phyloP scores from a whole-genome alignment of 345 rosid genomes.

The Brassica juncea region DNA sequence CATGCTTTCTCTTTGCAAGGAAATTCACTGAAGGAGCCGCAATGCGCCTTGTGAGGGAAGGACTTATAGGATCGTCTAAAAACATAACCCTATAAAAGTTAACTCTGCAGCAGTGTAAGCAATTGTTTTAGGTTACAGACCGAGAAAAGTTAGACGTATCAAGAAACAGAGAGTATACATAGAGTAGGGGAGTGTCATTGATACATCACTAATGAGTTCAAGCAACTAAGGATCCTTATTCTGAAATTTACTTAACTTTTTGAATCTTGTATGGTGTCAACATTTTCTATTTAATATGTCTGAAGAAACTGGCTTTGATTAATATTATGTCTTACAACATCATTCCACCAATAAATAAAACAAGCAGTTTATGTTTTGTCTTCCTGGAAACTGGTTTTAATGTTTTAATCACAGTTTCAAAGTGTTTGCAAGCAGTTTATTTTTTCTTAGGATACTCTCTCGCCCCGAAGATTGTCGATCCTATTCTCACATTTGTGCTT shows the following conservation, averaged over 20 bases:
- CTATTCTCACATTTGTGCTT: slow-evolving; percentile 88
- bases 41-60: slow-evolving; percentile 75
- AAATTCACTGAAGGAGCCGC: slow-evolving; percentile 90
- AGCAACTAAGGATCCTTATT: no score
- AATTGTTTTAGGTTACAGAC: slow-evolving; percentile 3
- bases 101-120: slow-evolving; percentile 12
- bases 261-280: no score
- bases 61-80: slow-evolving; percentile 48
- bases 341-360: background rate
- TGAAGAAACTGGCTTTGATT: background rate
- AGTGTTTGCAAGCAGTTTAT: slow-evolving; percentile 2
- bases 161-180: slow-evolving; percentile 20
- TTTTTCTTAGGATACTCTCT: slow-evolving; percentile 81
- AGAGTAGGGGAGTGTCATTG: slow-evolving; percentile 25
- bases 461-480: slow-evolving; percentile 87
- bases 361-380: background rate
- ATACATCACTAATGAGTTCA: slow-evolving; percentile 17
- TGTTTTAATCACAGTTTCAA: background rate
- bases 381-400: background rate
- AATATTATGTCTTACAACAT: background rate
- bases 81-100: no score
- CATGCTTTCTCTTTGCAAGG: slow-evolving; percentile 86
- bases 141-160: no score
- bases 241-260: no score
- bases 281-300: background rate